Evolutionary conservation across 768 basidiomycete species (phyloP), one percentile per base, ranked within the genome.

Genomic region (Phanerochaete carnosa): DNA sequence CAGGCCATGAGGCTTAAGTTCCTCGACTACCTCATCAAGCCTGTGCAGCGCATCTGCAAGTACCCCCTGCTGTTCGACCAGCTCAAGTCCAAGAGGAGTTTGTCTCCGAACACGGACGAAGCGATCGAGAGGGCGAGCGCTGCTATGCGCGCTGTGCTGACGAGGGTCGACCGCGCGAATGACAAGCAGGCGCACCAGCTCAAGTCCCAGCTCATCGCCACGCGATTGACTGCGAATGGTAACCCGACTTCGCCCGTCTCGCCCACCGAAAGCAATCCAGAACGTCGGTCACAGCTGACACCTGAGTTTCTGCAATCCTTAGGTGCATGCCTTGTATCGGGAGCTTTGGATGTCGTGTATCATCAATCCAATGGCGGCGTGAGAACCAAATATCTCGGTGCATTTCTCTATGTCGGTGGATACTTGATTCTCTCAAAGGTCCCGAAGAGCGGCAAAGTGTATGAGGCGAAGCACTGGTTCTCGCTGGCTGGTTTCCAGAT

Each of bases 11-110:
- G 83, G 23, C 81, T 91, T 37, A 79, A 80, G 59, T 86, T 91
- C 72, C 76, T 84, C 65, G 96, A 98, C 75, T 95, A 95, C 70
- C 82, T 98, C 76, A 98, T 99, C 76, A 94, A 94, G 73, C 96
- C 96, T n/a, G 83, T 98, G 16, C 96, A 99, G 73, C 80, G 95
- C 54, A 89, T 99, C 53, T 98, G 95, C 82, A 92, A 89, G 66
- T 99, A 99, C 70, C 94, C 95, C 19, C 81, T 98, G 54, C 81
- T 99, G 9, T 83, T 99, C 47, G 88, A 87, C 59, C 87, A 90
- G 66, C 81, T 97, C 49, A 63, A 54, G 29, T 43, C 33, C 39
- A 43, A 43, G 39, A 7, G 39, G 19, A 19, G 39, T 19, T 4
- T 19, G 11, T 43, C 39, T 19, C 39, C 39, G 19, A 50, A 23